Percentiles rank a stretch among this genome's conserved stretches.
Conservation (phyloP, 805 yeast species). For the Groenewaldozyma tartarivorans region DNA sequence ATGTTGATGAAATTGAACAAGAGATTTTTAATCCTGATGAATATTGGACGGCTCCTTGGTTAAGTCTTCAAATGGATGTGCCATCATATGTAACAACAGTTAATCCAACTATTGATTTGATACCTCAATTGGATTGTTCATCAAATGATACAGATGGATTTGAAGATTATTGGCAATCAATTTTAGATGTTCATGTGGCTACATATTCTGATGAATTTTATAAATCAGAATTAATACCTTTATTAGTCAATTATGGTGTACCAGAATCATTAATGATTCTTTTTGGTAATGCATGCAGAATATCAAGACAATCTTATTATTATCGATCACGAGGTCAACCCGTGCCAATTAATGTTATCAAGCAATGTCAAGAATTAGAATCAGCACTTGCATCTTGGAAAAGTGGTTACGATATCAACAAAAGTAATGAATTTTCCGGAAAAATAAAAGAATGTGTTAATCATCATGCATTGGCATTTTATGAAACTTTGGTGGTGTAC, state of each 20-base stretch:
- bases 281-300: slow-evolving; percentile 62
- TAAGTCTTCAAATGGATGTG: slow-evolving; percentile 18
- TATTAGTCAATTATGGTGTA: slow-evolving; percentile 75
- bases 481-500: slow-evolving; percentile 61
- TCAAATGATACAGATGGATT: slow-evolving; percentile 16
- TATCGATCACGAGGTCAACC: slow-evolving; percentile 21
- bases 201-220: slow-evolving; percentile 16
- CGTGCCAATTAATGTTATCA: slow-evolving; percentile 8
- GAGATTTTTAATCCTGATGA: slow-evolving; percentile 4
- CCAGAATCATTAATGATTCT: slow-evolving; percentile 70
- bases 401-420: slow-evolving; percentile 44
- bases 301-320: slow-evolving; percentile 53
- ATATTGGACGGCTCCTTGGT: slow-evolving; percentile 16
- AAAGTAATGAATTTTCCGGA: slow-evolving; percentile 15
- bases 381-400: slow-evolving; percentile 53
- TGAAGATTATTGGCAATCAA: slow-evolving; percentile 18
- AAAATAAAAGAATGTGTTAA: slow-evolving; percentile 53
- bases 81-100: no score
- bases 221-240: slow-evolving; percentile 32
- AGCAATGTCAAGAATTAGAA: slow-evolving; percentile 32
- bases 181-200: slow-evolving; percentile 8
- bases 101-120: no score
- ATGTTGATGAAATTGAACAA: slow-evolving; percentile 3
- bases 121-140: background rate
- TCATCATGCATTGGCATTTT: slow-evolving; percentile 74